Evolutionary conservation across 2,329 filamentous ascomycete species (phyloP).

Genomic region (Exserohilum turcica): DNA sequence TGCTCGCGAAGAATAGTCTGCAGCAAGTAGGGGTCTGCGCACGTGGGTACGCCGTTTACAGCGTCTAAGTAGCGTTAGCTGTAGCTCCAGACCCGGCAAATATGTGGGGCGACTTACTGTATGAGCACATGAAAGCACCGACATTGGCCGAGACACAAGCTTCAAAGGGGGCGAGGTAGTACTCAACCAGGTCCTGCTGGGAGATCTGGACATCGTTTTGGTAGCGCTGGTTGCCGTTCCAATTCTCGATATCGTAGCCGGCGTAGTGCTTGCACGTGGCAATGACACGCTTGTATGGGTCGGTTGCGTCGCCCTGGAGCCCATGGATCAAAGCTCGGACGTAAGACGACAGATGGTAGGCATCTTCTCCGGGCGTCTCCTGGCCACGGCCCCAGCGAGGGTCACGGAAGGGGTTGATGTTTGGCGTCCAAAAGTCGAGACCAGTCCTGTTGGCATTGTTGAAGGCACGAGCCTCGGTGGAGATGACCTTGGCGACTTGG

Average conservation of each 20-base stretch:
- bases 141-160: constrained; percentile 54
- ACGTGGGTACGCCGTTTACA: constrained; percentile 69
- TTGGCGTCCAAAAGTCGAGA: constrained; percentile 66
- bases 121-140: constrained; percentile 62
- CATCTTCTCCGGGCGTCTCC: constrained; percentile 65
- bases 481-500: constrained; percentile 61
- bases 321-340: constrained; percentile 60
- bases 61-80: constrained; percentile 55
- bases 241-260: constrained; percentile 39
- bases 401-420: constrained; percentile 69
- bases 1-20: constrained; percentile 67
- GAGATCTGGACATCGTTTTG: constrained; percentile 63
- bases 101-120: constrained; percentile 35
- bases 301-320: constrained; percentile 54
- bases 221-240: constrained; percentile 45
- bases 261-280: constrained; percentile 50
- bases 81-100: not conserved
- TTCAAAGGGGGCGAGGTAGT: constrained; percentile 70
- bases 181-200: constrained; percentile 69
- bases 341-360: constrained; percentile 58
- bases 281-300: constrained; percentile 34
- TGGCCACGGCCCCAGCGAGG: constrained; percentile 61
- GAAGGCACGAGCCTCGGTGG: constrained; percentile 68
- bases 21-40: constrained; percentile 66
- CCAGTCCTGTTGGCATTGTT: constrained; percentile 64